Conservation (phyloP, 768 basidiomycete genomes). For the Boletus huronensis region DNA sequence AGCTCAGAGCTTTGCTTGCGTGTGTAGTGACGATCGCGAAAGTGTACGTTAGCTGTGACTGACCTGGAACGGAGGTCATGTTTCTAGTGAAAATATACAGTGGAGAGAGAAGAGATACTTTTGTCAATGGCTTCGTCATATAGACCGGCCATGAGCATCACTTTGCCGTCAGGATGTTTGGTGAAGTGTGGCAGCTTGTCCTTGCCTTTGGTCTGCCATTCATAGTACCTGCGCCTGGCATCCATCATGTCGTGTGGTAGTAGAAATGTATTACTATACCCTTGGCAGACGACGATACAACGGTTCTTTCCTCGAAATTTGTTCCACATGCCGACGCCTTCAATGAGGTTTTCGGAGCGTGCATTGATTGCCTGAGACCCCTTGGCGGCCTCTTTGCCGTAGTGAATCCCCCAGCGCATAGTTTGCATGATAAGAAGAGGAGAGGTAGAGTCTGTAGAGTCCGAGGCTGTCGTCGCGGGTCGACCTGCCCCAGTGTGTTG, state of each 20-base stretch:
- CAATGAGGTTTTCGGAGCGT: slow-evolving; percentile 73
- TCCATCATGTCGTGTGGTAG: neutral
- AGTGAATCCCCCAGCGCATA: slow-evolving; percentile 89
- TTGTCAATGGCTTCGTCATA: slow-evolving; percentile 74
- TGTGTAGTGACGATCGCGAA: slow-evolving; percentile 89
- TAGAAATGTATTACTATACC: slow-evolving; percentile 38
- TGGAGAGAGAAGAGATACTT: slow-evolving; percentile 35
- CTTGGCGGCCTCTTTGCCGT: slow-evolving; percentile 51
- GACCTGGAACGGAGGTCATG: slow-evolving; percentile 35
- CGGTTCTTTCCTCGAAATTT: slow-evolving; percentile 77
- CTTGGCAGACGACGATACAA: slow-evolving; percentile 81
- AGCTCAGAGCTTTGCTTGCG: slow-evolving; percentile 63
- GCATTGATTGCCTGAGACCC: slow-evolving; percentile 87
- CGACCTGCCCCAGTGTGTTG: slow-evolving; percentile 33
- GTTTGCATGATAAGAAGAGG: slow-evolving; percentile 58
- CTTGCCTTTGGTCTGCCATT: slow-evolving; percentile 87
- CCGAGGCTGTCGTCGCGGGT: neutral
- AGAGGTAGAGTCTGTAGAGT: slow-evolving; percentile 6
- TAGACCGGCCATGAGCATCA: slow-evolving; percentile 87
- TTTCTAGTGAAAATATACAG: neutral
- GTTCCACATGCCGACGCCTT: slow-evolving; percentile 82
- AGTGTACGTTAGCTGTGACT: slow-evolving; percentile 61
- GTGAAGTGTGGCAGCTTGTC: slow-evolving; percentile 80
- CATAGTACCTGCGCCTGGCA: slow-evolving; percentile 66
- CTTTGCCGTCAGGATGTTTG: slow-evolving; percentile 54